Evolutionary conservation across 1,139 yeast genomes (phyloP).

Genomic region (Candida frijolesensis): DNA sequence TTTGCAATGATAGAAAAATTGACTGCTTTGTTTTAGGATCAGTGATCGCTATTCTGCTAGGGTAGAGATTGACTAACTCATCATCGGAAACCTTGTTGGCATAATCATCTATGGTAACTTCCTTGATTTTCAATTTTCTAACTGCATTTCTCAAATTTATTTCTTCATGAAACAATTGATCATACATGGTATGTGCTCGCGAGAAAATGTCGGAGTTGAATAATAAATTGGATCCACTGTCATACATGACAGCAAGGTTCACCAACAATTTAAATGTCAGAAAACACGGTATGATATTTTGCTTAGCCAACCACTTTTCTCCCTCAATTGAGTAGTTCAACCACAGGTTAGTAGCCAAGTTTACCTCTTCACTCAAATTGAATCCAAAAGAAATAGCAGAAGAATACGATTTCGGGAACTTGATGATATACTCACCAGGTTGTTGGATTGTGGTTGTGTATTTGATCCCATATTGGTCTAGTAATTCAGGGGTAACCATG

Average conservation of each 20-base stretch:
- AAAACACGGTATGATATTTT: constrained; percentile 51
- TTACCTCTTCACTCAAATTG: constrained; percentile 55
- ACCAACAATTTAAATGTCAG: constrained; percentile 51
- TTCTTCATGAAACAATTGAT: constrained; percentile 38
- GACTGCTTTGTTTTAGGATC: constrained; percentile 27
- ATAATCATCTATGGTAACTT: constrained; percentile 24
- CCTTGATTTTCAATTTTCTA: constrained; percentile 35
- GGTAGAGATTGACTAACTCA: constrained; percentile 49
- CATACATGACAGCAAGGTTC: constrained; percentile 47
- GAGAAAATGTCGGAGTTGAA: constrained; percentile 32
- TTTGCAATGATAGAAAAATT: constrained; percentile 47
- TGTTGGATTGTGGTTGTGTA: constrained; percentile 51
- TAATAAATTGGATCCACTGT: constrained; percentile 31
- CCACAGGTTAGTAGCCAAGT: constrained; percentile 65
- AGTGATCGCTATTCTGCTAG: constrained; percentile 51
- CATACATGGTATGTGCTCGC: constrained; percentile 34
- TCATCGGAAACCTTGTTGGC: constrained; percentile 54
- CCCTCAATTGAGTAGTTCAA: constrained; percentile 49
- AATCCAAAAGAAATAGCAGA: constrained; percentile 56
- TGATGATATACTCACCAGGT: constrained; percentile 62
- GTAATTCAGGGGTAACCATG: constrained; percentile 49
- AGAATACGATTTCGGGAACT: constrained; percentile 57
- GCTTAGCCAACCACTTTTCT: constrained; percentile 55
- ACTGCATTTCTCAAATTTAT: constrained; percentile 40
- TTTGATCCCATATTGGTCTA: constrained; percentile 50